Evolutionary conservation across 1,284 basidiomycete species (phyloP), one percentile per base, ranked within the genome.

Genomic region (Puccinia novopanici): DNA sequence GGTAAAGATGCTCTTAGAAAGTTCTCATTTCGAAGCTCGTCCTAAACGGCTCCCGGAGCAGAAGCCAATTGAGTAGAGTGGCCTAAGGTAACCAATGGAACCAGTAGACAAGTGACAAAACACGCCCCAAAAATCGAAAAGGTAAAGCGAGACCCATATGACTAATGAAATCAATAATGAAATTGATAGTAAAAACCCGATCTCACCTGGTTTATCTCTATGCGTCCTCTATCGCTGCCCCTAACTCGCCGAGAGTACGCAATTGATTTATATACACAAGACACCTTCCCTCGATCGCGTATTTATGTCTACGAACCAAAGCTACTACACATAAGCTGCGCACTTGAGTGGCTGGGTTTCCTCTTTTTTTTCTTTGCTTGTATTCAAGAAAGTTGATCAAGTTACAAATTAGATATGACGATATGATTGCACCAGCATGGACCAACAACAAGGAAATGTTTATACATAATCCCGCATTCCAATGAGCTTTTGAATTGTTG

Each of bases 191-290:
- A 65, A 65, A 27, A 12, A 65, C n/a, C 61, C n/a, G 61, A 65
- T 65, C 61, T 42, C 61, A 65, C 37, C 37, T 65, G 61, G 61
- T 40, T 65, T 65, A 42, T 65, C n/a, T 65, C 40, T 65, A 42
- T 65, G 30, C 37, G 61, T 2, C 61, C 61, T 65, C 61, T n/a
- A 65, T 57, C 40, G 40, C 61, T 2, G 42, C 61, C n/a, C 61
- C 61, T 65, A 34, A 65, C 1, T 65, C n/a, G n/a, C n/a, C n/a
- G n/a, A n/a, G n/a, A n/a, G n/a, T n/a, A n/a, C n/a, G n/a, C n/a
- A n/a, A n/a, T n/a, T n/a, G n/a, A n/a, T n/a, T n/a, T n/a, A n/a
- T n/a, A n/a, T n/a, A n/a, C n/a, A n/a, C n/a, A n/a, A n/a, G n/a
- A n/a, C n/a, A 65, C 42, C 61, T 37, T n/a, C 37, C 19, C 61